Conservation (phyloP, 2,329 filamentous ascomycete genomes). For the Orbilia quercus region DNA sequence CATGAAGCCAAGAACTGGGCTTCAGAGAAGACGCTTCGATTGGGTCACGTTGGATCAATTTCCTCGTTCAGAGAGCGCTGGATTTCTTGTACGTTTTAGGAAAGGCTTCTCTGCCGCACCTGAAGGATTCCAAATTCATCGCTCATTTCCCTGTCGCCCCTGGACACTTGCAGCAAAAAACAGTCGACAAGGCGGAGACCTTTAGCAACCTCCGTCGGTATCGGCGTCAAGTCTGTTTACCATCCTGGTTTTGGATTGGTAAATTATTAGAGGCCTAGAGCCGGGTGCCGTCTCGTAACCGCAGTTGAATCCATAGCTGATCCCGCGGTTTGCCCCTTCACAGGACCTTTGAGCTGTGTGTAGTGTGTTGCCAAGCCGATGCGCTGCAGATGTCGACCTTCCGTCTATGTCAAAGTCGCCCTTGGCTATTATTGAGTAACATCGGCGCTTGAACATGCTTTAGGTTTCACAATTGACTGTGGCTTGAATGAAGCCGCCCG, state of each 20-base stretch:
- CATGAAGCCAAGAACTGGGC: constrained; percentile 23
- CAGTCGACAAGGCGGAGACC: constrained; percentile 1
- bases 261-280: not conserved
- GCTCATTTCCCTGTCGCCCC: constrained; percentile 36
- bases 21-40: constrained; percentile 9
- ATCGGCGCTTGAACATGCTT: too few species aligned
- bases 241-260: not conserved
- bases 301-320: too few species aligned
- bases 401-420: too few species aligned
- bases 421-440: too few species aligned
- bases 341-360: too few species aligned
- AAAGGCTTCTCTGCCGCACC: constrained; percentile 16
- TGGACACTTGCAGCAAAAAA: not conserved
- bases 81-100: constrained; percentile 49
- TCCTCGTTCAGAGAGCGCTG: constrained; percentile 36
- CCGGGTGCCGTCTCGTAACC: too few species aligned
- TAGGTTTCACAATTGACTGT: too few species aligned
- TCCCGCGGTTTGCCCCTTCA: too few species aligned
- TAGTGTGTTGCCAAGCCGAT: too few species aligned
- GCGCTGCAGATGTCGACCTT: too few species aligned
- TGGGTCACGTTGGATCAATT: constrained; percentile 33
- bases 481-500: too few species aligned
- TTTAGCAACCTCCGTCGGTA: not conserved
- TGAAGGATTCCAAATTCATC: constrained; percentile 53
- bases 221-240: not conserved